Evolutionary conservation across 2,329 filamentous ascomycete genomes (phyloP), one percentile per base, ranked within the genome.

Genomic region (Shiraia sp.): DNA sequence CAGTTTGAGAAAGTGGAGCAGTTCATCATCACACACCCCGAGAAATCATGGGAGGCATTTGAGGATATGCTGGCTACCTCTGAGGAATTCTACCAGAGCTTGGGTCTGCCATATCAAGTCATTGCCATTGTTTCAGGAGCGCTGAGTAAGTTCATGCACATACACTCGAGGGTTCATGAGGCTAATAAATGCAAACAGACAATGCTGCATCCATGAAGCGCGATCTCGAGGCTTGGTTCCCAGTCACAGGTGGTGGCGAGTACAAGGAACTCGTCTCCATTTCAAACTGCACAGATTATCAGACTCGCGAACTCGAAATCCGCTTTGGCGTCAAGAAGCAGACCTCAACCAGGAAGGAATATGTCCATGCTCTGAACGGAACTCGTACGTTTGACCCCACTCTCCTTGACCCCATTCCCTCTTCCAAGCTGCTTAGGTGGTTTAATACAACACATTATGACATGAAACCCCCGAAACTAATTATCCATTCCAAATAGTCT

Each of bases 231-330:
- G 92, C 93, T 2, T 95, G 90, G 89, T 69, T 69, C 53, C 66
- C 66, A 3, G 59, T 68, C 40, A 67, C 63, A 3, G 65, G 64
- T 10, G 64, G 97, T 71, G 87, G 87, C 60, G 93, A 97, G 73
- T 99, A 97, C 80, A 97, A 97, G 75, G 93, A 97, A 75, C 82
- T 99, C 19, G 93, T 97, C 36, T 95, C 89, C 14, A 96, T 91
- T 80, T 95, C 90, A 48, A 99, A 99, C 75, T 99, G 93, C 77
- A 95, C 90, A 31, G 92, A 97, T 69, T 97, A 97, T 77, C 93
- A 99, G 77, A 90, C 90, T 16, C 82, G 93, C 42, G 91, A 90
- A 57, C 80, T 99, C 10, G 92, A 97, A 71, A 95, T 99, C 59
- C 83, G 93, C 45, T 96, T 86, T 61, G 92, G 93, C 33, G 79